A percentile compares a stretch with the other conserved stretches of the same genome.
These are phyloP conservation scores for Podila epigama DNA, from an alignment of 192 early-diverging fungal species.

Conservation along the genomic window DNA sequence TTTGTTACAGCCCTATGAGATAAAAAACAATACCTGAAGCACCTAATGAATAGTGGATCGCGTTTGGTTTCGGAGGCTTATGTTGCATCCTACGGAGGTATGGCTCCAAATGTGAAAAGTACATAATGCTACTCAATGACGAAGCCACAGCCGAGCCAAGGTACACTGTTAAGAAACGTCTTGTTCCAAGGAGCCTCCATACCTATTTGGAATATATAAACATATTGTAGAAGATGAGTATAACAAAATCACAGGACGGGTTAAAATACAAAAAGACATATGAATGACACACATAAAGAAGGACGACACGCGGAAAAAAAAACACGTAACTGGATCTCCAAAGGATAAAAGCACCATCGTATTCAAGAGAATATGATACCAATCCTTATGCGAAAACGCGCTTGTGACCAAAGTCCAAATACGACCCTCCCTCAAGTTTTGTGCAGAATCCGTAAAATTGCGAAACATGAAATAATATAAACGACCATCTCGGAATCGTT, in stretches of 20 bases:
- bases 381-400: slow-evolving; percentile 53
- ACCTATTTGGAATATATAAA: no score
- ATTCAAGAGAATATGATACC: slow-evolving; percentile 57
- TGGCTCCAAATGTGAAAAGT: slow-evolving; percentile 50
- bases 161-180: slow-evolving; percentile 53
- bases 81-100: slow-evolving; percentile 29
- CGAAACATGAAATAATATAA: slow-evolving; percentile 52
- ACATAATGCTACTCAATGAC: slow-evolving; percentile 44
- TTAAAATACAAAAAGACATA: neutral
- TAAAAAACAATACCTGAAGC: slow-evolving; percentile 44
- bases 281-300: neutral
- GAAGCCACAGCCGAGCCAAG: slow-evolving; percentile 48
- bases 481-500: slow-evolving; percentile 47
- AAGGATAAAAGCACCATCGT: slow-evolving; percentile 57
- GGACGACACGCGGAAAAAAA: neutral
- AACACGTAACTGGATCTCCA: slow-evolving; percentile 42
- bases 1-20: neutral
- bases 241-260: neutral
- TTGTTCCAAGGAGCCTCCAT: slow-evolving; percentile 43
- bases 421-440: slow-evolving; percentile 43
- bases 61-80: slow-evolving; percentile 7
- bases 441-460: slow-evolving; percentile 52
- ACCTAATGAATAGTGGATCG: slow-evolving; percentile 48
- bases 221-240: no score
- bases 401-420: slow-evolving; percentile 55